Percentiles rank a stretch among this genome's conserved stretches.
These are phyloP conservation scores for Aspergillus incahuasiensis DNA, from an alignment of 495 filamentous ascomycete genomes.

Conservation along the genomic window DNA sequence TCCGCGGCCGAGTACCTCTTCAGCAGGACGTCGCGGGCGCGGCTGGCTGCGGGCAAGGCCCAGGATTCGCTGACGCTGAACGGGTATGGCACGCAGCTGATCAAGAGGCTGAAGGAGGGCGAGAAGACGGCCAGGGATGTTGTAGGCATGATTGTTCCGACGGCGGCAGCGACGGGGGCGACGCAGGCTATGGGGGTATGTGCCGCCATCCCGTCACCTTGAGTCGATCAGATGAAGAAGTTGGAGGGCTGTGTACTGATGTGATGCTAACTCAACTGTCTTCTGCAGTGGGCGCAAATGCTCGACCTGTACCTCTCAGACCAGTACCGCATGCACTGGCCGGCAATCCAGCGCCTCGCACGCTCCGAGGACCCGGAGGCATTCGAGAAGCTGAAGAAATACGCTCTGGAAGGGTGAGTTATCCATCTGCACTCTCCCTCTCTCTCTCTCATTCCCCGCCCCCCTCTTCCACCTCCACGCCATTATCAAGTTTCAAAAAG, in stretches of 20 bases:
- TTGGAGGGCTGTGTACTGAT: too few species aligned
- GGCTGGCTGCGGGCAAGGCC: constrained; percentile 20
- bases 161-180: constrained; percentile 47
- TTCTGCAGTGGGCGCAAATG: constrained; percentile 47
- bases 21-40: constrained; percentile 32
- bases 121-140: constrained; percentile 55
- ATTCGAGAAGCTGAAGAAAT: constrained; percentile 16
- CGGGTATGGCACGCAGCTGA: constrained; percentile 56
- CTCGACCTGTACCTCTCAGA: constrained; percentile 62
- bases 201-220: neutral
- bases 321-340: constrained; percentile 39
- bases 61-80: constrained; percentile 34
- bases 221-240: neutral
- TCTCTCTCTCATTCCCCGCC: too few species aligned
- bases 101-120: constrained; percentile 54
- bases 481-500: too few species aligned
- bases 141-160: constrained; percentile 55
- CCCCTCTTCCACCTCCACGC: too few species aligned
- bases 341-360: constrained; percentile 44
- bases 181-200: constrained; percentile 53
- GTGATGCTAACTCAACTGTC: neutral
- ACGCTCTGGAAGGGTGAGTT: constrained; percentile 10
- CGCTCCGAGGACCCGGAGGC: constrained; percentile 5
- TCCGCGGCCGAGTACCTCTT: neutral
- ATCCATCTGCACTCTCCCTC: neutral